Evolutionary conservation across 2,329 filamentous ascomycete genomes (phyloP).

Genomic region (Penicillium nordicum): DNA sequence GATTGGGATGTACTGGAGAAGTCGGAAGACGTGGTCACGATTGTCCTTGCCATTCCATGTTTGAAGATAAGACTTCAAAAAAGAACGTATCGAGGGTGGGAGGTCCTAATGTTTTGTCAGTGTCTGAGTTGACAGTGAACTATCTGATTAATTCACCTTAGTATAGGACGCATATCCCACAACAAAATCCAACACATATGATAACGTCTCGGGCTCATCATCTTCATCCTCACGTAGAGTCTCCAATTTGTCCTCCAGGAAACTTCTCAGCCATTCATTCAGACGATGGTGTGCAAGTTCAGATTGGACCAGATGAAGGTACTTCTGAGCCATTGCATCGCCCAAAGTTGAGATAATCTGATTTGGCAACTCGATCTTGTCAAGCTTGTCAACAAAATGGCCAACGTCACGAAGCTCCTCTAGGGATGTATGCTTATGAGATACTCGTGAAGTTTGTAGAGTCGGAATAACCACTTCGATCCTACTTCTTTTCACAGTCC

Average conservation of each 20-base stretch:
- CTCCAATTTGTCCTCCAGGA: constrained; percentile 39
- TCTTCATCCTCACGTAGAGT: constrained; percentile 45
- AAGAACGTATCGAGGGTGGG: constrained; percentile 31
- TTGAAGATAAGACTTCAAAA: constrained; percentile 51
- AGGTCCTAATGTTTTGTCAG: constrained; percentile 28
- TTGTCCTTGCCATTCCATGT: constrained; percentile 62
- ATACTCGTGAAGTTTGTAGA: constrained; percentile 71
- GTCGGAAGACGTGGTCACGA: constrained; percentile 40
- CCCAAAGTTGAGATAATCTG: constrained; percentile 74
- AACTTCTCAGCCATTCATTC: constrained; percentile 40
- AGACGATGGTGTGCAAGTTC: constrained; percentile 44
- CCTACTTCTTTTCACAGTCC: constrained; percentile 50
- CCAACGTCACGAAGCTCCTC: constrained; percentile 74
- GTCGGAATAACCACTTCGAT: constrained; percentile 57
- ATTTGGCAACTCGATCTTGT: constrained; percentile 76
- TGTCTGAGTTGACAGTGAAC: neutral
- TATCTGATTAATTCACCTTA: constrained; percentile 30
- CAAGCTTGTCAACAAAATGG: constrained; percentile 67
- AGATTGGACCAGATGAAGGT: constrained; percentile 62
- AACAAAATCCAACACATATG: constrained; percentile 34
- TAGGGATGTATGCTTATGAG: constrained; percentile 56
- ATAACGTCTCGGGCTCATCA: constrained; percentile 36
- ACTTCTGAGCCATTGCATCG: constrained; percentile 75
- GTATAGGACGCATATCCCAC: constrained; percentile 37
- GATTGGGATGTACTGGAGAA: constrained; percentile 35